Conservation (phyloP, 331 rosid species). For the Malus hybrid region DNA sequence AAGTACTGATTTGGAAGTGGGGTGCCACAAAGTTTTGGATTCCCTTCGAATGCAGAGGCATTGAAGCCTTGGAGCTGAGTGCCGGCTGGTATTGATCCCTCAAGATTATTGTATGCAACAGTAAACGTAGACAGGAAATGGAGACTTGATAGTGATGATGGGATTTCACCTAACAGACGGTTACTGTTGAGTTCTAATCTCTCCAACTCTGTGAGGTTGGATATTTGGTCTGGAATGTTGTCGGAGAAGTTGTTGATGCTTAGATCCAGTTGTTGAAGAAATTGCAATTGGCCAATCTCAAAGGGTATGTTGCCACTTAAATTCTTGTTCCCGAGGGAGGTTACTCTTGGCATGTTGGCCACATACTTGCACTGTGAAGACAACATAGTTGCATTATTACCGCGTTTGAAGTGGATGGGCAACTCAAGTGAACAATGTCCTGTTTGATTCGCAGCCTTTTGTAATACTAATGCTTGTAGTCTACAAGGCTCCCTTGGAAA, state of each 20-base stretch:
- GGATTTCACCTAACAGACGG: background rate
- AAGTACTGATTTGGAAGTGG: background rate
- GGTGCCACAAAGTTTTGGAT: background rate
- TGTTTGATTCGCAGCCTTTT: too few species aligned
- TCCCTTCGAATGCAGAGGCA: background rate
- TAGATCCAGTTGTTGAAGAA: background rate
- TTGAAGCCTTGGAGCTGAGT: slow-evolving; percentile 1
- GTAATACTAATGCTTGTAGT: background rate
- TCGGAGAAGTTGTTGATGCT: background rate
- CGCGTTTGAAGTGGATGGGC: accelerated
- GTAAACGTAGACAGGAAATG: background rate
- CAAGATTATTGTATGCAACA: background rate
- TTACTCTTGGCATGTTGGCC: too few species aligned
- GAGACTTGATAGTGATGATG: background rate
- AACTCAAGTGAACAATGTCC: background rate
- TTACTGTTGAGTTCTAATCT: background rate
- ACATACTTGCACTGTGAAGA: accelerated
- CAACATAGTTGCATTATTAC: accelerated
- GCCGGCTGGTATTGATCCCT: background rate
- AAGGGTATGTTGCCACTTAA: too few species aligned
- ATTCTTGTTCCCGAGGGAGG: accelerated
- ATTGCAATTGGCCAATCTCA: too few species aligned
- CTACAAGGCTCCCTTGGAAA: background rate
- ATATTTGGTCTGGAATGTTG: background rate
- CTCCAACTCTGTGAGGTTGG: background rate